Base-by-base conservation (phyloP, 805 yeast genomes). In the Tetrapisispora iriomotensis region DNA sequence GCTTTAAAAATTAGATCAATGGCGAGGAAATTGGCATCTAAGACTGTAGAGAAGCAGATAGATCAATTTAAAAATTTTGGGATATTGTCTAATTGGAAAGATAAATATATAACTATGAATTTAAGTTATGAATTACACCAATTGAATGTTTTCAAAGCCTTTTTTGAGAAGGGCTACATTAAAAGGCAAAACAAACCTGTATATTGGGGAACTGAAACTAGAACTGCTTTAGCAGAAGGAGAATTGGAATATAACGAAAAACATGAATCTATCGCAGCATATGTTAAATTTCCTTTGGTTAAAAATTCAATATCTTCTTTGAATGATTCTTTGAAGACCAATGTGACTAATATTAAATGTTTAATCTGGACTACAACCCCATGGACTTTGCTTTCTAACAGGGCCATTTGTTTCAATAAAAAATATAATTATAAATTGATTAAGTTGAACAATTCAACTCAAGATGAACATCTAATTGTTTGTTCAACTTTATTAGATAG, bases 351-450 rank as follows among this genome's bases (percentile, higher is more conserved):
- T 2, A 19, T 48, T 9, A 35, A 22, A 18, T 71, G 68, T 6
- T 53, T 83, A 44, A 85, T 92, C 41, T 92, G 99, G 99, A 92
- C 99, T 0, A 88, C 96, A 1, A 92, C 98, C 1, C 96, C 98
- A 0, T 92, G 99, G 99, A 92, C 99, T 0, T 67, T 92, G 24
- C 83, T 85, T 4, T 79, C 95, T 0, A 92, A 92, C 54, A 70
- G 72, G 45, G 96, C 96, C 0, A 75, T 92, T 31, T 79, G 92
- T 33, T 70, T 82, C 30, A 77, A 85, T 51, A 61, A 73, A 21
- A 61, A 68, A 1, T 63, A 83, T 40, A 54, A 58, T 0, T 92
- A 92, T 55, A 72, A 77, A 1, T 46, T 82, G 10, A 58, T 75
- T 5, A 49, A 55, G 24, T 45, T 58, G 12, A 45, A 58, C 1